A percentile compares a stretch with the other conserved stretches of the same genome.
Evolutionary conservation across 2,329 filamentous ascomycete genomes (phyloP).

Genomic region (Aureobasidium sp.): DNA sequence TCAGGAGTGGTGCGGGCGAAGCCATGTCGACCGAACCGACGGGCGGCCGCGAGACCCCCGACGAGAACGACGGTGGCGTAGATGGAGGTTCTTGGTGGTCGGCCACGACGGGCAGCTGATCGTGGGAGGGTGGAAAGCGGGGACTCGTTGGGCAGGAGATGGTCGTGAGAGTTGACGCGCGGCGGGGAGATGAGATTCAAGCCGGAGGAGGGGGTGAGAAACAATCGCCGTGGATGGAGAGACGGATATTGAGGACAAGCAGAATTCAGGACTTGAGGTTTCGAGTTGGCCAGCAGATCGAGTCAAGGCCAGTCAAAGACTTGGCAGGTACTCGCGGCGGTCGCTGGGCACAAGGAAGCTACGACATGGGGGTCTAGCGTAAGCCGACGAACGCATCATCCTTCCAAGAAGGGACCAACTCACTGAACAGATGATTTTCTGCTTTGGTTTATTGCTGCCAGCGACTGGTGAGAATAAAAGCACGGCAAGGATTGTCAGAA

Average conservation of each 20-base stretch:
- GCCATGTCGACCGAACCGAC: conserved; percentile 51
- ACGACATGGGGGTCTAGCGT: conserved; percentile 6
- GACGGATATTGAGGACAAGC: neutral
- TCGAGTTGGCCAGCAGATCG: conserved; percentile 3
- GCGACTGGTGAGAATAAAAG: neutral
- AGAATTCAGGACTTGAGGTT: neutral
- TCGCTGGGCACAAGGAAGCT: neutral
- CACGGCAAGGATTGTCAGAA: neutral
- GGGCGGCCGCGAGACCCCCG: conserved; percentile 7
- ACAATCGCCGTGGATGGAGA: neutral
- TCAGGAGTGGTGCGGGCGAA: conserved; percentile 70
- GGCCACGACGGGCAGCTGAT: conserved; percentile 29
- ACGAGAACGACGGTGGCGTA: conserved; percentile 18
- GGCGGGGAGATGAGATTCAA: neutral
- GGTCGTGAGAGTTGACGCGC: neutral
- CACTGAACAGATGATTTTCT: neutral
- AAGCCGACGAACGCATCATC: conserved; percentile 14
- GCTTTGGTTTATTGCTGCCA: neutral
- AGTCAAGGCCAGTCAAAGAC: conserved; percentile 9
- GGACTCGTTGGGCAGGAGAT: neutral
- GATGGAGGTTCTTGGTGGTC: conserved; percentile 21
- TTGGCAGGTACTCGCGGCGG: conserved; percentile 13
- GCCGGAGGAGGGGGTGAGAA: neutral
- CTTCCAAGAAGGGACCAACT: neutral
- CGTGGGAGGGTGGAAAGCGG: neutral